Conservation (phyloP, 306 rosid genomes). For the Vachellia collinsii region DNA sequence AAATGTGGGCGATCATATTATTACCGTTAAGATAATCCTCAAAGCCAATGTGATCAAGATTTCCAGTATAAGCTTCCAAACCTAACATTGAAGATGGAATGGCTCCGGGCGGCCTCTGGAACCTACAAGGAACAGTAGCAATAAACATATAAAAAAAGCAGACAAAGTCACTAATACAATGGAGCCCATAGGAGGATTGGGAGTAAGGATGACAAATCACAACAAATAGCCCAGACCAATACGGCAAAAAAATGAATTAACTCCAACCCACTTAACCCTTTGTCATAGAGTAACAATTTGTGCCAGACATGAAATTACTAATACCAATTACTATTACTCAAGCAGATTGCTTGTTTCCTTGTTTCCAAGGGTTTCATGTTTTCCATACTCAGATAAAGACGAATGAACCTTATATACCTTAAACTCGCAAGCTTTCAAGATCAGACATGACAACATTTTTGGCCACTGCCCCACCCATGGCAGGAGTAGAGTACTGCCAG, state of each 20-base stretch:
- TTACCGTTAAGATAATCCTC: conserved; percentile 86
- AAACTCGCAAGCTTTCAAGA: neutral
- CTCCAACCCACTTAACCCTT: neutral
- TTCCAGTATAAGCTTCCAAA: conserved; percentile 71
- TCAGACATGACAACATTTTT: neutral
- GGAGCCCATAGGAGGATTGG: neutral
- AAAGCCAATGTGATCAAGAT: conserved; percentile 63
- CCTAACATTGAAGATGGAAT: conserved; percentile 72
- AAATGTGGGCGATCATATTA: neutral
- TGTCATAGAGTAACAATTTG: neutral
- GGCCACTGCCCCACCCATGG: neutral
- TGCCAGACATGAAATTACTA: neutral
- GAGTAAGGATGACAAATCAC: conserved; percentile 2
- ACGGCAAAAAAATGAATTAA: neutral
- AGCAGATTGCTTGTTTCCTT: neutral
- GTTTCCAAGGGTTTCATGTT: neutral
- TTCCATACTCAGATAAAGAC: neutral
- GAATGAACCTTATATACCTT: neutral
- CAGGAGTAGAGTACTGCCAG: neutral
- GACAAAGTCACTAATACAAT: conserved; percentile 8
- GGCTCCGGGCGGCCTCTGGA: conserved; percentile 78
- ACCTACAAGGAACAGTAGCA: conserved; percentile 47
- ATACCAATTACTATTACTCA: neutral
- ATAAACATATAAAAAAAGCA: conserved; percentile 15
- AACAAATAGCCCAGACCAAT: neutral